Conservation (phyloP, 441 rosid species). For the Viola pubescens region DNA sequence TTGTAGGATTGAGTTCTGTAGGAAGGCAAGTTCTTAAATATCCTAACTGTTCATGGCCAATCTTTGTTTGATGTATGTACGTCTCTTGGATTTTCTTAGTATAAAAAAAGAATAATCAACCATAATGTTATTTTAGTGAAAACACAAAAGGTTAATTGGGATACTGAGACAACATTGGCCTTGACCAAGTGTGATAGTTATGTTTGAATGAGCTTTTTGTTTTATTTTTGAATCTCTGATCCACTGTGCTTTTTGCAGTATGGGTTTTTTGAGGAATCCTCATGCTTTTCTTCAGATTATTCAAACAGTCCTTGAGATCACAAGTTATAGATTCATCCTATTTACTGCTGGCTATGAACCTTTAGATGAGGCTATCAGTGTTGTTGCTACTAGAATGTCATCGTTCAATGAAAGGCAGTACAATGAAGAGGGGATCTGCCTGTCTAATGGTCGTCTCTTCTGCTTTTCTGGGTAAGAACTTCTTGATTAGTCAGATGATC, state of each 20-base stretch:
- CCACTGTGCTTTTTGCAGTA: conserved; percentile 38
- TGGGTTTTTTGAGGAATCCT: conserved; percentile 81
- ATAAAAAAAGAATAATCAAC: not conserved
- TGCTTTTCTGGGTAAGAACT: conserved; percentile 75
- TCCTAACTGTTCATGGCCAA: not conserved
- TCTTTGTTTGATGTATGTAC: no score
- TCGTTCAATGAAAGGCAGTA: conserved; percentile 19
- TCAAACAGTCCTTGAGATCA: conserved; percentile 44
- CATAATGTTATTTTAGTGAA: not conserved
- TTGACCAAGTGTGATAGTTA: no score
- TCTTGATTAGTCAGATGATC: conserved; percentile 11
- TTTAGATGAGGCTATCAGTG: conserved; percentile 48
- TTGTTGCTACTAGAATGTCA: conserved; percentile 30
- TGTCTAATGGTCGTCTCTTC: conserved; percentile 54
- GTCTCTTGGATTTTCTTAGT: not conserved
- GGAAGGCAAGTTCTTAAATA: conserved; percentile 56
- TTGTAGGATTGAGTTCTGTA: conserved; percentile 68
- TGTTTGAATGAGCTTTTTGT: not conserved
- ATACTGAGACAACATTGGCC: no score
- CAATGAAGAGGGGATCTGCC: conserved; percentile 40
- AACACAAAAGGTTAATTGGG: not conserved
- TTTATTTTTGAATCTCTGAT: not conserved
- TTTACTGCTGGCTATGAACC: conserved; percentile 75
- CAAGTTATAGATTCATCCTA: conserved; percentile 61
- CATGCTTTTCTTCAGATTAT: conserved; percentile 60